These are phyloP conservation scores for Arthrobotrys conoides DNA, from an alignment of 2,329 filamentous ascomycete species.

Conservation along the genomic window DNA sequence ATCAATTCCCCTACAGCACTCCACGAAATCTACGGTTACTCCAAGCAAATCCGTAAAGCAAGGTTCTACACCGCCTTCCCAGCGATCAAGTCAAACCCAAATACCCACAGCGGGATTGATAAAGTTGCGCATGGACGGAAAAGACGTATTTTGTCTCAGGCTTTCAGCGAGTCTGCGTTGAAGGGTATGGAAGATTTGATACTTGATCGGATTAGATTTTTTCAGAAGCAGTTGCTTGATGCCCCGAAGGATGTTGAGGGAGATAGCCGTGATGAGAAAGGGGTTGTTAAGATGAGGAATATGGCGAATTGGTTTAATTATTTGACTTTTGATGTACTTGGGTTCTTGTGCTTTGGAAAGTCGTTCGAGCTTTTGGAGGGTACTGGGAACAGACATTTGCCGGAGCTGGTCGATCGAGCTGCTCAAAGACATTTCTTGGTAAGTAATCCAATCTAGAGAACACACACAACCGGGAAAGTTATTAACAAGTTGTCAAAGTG, in stretches of 20 bases:
- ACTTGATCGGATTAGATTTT: conserved; percentile 75
- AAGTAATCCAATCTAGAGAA: conserved; percentile 48
- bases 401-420: conserved; percentile 68
- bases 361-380: conserved; percentile 70
- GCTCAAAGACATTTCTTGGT: conserved; percentile 69
- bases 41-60: conserved; percentile 70
- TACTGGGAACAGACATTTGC: conserved; percentile 69
- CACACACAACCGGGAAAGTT: background rate
- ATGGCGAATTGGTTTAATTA: conserved; percentile 71
- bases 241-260: conserved; percentile 70
- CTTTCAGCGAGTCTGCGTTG: conserved; percentile 77
- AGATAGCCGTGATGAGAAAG: conserved; percentile 66
- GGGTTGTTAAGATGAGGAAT: conserved; percentile 74
- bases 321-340: conserved; percentile 70
- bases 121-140: conserved; percentile 79
- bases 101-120: conserved; percentile 80
- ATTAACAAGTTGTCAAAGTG: conserved; percentile 69
- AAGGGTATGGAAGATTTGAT: conserved; percentile 79
- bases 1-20: conserved; percentile 65
- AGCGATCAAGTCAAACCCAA: conserved; percentile 68
- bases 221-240: conserved; percentile 73
- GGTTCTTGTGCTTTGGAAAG: conserved; percentile 71
- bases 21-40: conserved; percentile 70
- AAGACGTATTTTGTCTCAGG: conserved; percentile 78
- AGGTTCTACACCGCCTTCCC: conserved; percentile 70